Percentiles rank a stretch among this genome's conserved stretches.
Conservation (phyloP, 1,284 basidiomycete genomes). For the Termitomyces sp. region DNA sequence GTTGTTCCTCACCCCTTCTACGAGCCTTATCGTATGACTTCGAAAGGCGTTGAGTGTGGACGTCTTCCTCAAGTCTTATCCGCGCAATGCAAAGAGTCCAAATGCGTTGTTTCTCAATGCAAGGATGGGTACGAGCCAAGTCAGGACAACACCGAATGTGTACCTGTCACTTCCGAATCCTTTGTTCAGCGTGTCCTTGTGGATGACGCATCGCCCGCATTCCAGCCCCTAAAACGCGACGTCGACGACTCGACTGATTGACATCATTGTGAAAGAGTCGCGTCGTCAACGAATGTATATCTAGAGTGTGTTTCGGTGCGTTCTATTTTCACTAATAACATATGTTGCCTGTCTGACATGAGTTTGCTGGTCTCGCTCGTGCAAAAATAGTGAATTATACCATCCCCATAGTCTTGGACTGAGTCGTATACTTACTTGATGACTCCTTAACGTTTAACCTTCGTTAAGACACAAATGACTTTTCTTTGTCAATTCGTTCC, state of each 20-base stretch:
- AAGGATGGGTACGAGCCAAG: neutral
- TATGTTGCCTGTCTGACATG: neutral
- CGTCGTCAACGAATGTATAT: neutral
- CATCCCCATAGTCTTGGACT: neutral
- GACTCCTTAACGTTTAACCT: neutral
- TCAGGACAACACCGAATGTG: neutral
- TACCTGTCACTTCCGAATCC: neutral
- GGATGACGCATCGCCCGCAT: neutral
- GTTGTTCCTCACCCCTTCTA: slow-evolving; percentile 26
- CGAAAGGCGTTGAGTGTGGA: slow-evolving; percentile 24
- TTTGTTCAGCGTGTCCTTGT: neutral
- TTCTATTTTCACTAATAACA: neutral
- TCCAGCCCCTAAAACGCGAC: neutral
- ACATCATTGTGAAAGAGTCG: neutral
- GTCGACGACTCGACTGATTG: neutral
- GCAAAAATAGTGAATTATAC: neutral
- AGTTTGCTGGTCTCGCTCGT: too few relatives aligned
- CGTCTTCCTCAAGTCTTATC: slow-evolving; percentile 19
- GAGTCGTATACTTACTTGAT: neutral
- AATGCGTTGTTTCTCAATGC: neutral
- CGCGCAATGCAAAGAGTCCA: slow-evolving; percentile 19
- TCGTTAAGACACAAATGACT: neutral
- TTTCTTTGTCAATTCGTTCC: neutral
- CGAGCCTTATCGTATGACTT: slow-evolving; percentile 13
- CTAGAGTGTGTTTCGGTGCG: neutral